A percentile compares a stretch with the other conserved stretches of the same genome.
Evolutionary conservation across 78 protist genomes (phyloP).

Genomic region (Dictyostelium capitatum): DNA sequence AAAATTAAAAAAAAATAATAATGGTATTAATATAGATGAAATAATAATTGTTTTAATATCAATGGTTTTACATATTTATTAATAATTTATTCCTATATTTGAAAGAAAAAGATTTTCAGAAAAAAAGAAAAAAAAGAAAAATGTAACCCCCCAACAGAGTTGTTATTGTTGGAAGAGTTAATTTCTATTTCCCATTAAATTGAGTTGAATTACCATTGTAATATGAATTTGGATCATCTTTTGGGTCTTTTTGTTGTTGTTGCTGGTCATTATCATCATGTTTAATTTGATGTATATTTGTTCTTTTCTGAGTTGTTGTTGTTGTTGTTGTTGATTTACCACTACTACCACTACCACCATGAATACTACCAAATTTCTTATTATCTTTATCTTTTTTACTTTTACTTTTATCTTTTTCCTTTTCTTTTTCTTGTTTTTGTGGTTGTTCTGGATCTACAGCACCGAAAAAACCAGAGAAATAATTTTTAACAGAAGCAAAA

Average conservation of each 20-base stretch:
- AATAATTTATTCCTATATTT: too few relatives aligned
- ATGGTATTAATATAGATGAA: too few relatives aligned
- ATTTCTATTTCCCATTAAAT: constrained; percentile 25
- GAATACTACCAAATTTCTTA: neutral
- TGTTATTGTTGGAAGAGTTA: too few relatives aligned
- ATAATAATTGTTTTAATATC: too few relatives aligned
- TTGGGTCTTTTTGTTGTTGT: neutral
- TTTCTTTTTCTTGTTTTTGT: neutral
- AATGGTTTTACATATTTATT: too few relatives aligned
- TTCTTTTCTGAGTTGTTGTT: constrained; percentile 26
- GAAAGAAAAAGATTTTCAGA: neutral
- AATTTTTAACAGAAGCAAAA: constrained; percentile 15
- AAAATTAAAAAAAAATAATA: too few relatives aligned
- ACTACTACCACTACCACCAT: neutral
- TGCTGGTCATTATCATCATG: constrained; percentile 1
- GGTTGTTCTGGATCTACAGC: neutral
- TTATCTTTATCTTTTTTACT: neutral
- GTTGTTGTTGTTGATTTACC: too few relatives aligned
- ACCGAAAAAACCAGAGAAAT: constrained; percentile 11
- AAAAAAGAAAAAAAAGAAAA: too few relatives aligned
- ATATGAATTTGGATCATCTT: constrained; percentile 22
- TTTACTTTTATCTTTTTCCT: neutral
- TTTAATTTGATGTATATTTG: constrained; percentile 12
- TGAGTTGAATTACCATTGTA: constrained; percentile 72
- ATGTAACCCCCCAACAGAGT: too few relatives aligned